These are phyloP conservation scores for Aspergillus ruber DNA, from an alignment of 2,329 filamentous ascomycete genomes.

Conservation along the genomic window DNA sequence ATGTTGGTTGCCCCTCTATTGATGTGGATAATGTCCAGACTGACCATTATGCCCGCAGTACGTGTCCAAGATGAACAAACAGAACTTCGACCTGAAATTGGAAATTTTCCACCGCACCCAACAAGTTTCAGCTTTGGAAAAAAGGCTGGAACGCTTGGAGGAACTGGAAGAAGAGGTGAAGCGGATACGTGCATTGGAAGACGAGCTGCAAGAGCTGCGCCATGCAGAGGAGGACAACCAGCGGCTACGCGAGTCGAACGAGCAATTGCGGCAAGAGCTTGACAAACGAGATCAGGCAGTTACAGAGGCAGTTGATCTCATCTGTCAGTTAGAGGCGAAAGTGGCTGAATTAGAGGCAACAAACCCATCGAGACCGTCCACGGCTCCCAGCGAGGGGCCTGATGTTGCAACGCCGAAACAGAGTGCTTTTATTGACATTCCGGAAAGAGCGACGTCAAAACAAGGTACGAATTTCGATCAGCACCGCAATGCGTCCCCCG, in stretches of 20 bases:
- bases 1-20: constrained; percentile 22
- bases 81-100: constrained; percentile 40
- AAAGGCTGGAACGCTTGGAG: constrained; percentile 33
- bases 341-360: constrained; percentile 27
- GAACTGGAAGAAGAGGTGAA: constrained; percentile 30
- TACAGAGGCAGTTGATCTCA: constrained; percentile 38
- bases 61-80: constrained; percentile 38
- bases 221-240: constrained; percentile 30
- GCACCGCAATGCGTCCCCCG: constrained; percentile 13
- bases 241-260: constrained; percentile 31
- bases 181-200: constrained; percentile 22
- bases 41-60: constrained; percentile 25
- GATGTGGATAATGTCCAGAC: neutral
- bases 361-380: constrained; percentile 18
- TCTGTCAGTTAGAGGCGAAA: constrained; percentile 38
- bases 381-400: constrained; percentile 19
- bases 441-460: constrained; percentile 34
- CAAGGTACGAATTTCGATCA: constrained; percentile 16
- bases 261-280: constrained; percentile 30
- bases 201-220: constrained; percentile 33
- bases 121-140: constrained; percentile 29
- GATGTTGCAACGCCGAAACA: constrained; percentile 24
- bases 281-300: constrained; percentile 37
- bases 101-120: constrained; percentile 36
- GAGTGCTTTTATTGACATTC: constrained; percentile 26